Evolutionary conservation across 176 grass and related monocot species (phyloP).

Genomic region (Lolium perenne): DNA sequence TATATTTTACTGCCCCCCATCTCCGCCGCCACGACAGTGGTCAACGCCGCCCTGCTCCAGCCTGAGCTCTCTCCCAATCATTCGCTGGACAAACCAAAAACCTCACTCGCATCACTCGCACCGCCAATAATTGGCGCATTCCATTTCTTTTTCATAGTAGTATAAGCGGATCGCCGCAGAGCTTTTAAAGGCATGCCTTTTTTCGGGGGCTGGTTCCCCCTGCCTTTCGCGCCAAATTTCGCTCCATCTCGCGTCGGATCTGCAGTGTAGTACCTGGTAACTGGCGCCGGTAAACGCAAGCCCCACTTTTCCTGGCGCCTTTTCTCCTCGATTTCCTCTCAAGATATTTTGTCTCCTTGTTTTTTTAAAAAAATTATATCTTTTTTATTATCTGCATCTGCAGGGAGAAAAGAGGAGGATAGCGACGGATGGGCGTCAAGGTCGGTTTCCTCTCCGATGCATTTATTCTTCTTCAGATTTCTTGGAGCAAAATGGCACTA

Average conservation of each 20-base stretch:
- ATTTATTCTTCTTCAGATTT: conserved; percentile 54
- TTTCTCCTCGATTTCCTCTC: conserved; percentile 41
- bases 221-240: conserved; percentile 64
- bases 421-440: conserved; percentile 82
- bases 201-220: conserved; percentile 49
- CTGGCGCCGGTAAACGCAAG: conserved; percentile 52
- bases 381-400: conserved; percentile 9
- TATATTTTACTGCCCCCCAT: conserved; percentile 37
- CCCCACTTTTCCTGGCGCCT: conserved; percentile 46
- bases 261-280: conserved; percentile 47
- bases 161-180: background rate
- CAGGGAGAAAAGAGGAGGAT: conserved; percentile 74
- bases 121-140: conserved; percentile 55
- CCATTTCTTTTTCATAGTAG: conserved; percentile 38
- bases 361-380: conserved; percentile 1
- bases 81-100: conserved; percentile 56
- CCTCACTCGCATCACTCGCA: conserved; percentile 17
- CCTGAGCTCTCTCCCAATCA: conserved; percentile 50
- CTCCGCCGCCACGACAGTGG: conserved; percentile 32
- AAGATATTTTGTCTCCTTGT: conserved; percentile 23
- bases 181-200: conserved; percentile 65
- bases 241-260: conserved; percentile 42
- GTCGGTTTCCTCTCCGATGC: conserved; percentile 60
- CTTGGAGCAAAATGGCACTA: conserved; percentile 17
- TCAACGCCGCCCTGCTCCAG: conserved; percentile 52